Evolutionary conservation across 169 alveolate species (phyloP).

Genomic region (Babesia ovata): DNA sequence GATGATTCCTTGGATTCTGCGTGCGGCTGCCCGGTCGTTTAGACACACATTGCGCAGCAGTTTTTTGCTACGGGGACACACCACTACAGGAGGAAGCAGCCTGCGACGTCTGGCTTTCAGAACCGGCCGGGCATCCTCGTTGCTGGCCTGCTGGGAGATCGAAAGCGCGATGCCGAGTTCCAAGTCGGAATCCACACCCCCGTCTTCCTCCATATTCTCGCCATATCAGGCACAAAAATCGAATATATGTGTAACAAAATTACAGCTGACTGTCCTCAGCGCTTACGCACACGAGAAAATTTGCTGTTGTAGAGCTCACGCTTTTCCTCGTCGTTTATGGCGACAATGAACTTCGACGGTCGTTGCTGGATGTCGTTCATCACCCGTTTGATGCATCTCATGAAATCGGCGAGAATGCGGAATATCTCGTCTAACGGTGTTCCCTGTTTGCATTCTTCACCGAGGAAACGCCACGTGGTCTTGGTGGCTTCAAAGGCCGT

Average conservation of each 20-base stretch:
- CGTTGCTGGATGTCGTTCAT: conserved; percentile 38
- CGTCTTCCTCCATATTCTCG: conserved; percentile 9
- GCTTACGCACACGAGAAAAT: conserved; percentile 31
- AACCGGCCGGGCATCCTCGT: background rate
- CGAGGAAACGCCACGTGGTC: conserved; percentile 55
- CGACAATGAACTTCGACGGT: conserved; percentile 63
- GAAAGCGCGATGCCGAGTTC: conserved; percentile 42
- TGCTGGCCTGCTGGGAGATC: conserved; percentile 12
- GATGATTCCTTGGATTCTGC: conserved; percentile 8
- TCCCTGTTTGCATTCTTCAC: conserved; percentile 59
- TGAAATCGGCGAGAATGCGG: conserved; percentile 57
- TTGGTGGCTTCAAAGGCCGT: conserved; percentile 15
- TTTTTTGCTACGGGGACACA: conserved; percentile 19
- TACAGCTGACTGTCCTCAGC: conserved; percentile 5
- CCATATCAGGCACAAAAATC: background rate
- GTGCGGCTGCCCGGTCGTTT: background rate
- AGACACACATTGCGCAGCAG: conserved; percentile 26
- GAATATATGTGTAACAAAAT: background rate
- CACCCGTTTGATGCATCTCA: conserved; percentile 41
- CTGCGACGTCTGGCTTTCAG: conserved; percentile 1
- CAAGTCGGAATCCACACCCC: conserved; percentile 32
- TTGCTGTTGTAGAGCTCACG: conserved; percentile 25
- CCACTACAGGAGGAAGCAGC: conserved; percentile 31
- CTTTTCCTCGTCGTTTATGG: conserved; percentile 45
- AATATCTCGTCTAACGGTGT: conserved; percentile 59